Percentiles rank a stretch among this genome's conserved stretches.
Evolutionary conservation across 371 early-diverging fungal species (phyloP).

Genomic region (Batkoa obscura): DNA sequence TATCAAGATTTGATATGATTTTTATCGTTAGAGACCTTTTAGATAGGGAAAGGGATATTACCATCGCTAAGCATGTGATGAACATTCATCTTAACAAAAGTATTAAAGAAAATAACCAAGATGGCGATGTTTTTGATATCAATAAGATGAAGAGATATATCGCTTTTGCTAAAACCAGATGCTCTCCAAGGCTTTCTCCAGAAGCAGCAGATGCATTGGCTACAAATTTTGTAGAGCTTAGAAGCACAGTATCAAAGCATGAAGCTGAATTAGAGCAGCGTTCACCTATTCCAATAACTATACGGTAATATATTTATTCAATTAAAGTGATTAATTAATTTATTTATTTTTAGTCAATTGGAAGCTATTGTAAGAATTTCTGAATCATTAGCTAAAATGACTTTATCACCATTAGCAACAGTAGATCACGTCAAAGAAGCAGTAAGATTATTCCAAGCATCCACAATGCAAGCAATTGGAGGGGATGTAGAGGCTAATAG

Average conservation of each 20-base stretch:
- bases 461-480: conserved; percentile 91
- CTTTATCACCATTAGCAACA: conserved; percentile 71
- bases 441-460: conserved; percentile 90
- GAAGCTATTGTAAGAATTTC: conserved; percentile 98
- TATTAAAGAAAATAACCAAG: too few species aligned
- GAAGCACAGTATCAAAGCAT: conserved; percentile 65
- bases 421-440: conserved; percentile 97
- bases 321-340: too few species aligned
- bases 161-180: conserved; percentile 85
- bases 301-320: conserved; percentile 16
- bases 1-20: conserved; percentile 95
- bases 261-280: conserved; percentile 54
- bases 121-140: conserved; percentile 49
- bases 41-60: conserved; percentile 53
- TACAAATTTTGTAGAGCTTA: conserved; percentile 86
- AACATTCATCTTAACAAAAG: conserved; percentile 63
- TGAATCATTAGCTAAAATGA: conserved; percentile 97
- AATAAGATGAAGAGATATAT: conserved; percentile 88
- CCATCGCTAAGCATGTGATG: conserved; percentile 80
- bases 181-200: conserved; percentile 76
- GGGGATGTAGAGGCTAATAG: too few species aligned
- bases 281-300: conserved; percentile 95
- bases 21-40: conserved; percentile 91
- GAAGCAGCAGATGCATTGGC: conserved; percentile 82
- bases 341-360: conserved; percentile 46